Percentiles rank a stretch among this genome's conserved stretches.
Conservation (phyloP, 805 yeast species). For the Candida pseudofarinosa region DNA sequence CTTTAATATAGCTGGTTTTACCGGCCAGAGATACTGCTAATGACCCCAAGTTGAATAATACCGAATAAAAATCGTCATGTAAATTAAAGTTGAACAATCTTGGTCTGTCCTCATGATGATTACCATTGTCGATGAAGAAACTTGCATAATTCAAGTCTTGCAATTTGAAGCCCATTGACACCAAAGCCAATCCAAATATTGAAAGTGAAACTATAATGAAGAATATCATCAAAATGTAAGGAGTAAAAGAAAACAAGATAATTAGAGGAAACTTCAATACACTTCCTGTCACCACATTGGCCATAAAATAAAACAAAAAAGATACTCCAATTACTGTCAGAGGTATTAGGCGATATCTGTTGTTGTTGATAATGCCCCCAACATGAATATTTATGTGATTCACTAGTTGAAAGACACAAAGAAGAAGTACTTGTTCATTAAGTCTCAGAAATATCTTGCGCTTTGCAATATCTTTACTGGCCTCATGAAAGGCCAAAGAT, state of each 20-base stretch:
- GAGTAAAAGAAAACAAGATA: constrained; percentile 57
- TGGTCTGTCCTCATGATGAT: constrained; percentile 14
- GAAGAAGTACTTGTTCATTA: constrained; percentile 47
- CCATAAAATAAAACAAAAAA: constrained; percentile 42
- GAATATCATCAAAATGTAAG: constrained; percentile 55
- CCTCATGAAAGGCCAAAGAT: constrained; percentile 73
- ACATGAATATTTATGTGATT: constrained; percentile 62
- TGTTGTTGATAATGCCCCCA: constrained; percentile 51
- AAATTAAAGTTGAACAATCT: constrained; percentile 35
- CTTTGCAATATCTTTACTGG: constrained; percentile 35
- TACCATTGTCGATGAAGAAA: constrained; percentile 21
- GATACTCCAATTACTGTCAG: constrained; percentile 56
- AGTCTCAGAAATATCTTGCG: constrained; percentile 37
- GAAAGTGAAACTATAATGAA: constrained; percentile 49
- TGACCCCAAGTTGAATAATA: constrained; percentile 55
- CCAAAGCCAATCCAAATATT: constrained; percentile 55
- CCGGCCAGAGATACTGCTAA: constrained; percentile 67
- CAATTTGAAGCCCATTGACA: constrained; percentile 46
- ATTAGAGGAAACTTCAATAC: constrained; percentile 50
- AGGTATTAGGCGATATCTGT: constrained; percentile 57
- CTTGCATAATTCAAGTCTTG: constrained; percentile 35
- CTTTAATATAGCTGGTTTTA: constrained; percentile 60
- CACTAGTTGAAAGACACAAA: constrained; percentile 52
- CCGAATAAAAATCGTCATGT: constrained; percentile 64
- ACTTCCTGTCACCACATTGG: constrained; percentile 35